Evolutionary conservation across 2,329 filamentous ascomycete species (phyloP), one percentile per base, ranked within the genome.

Genomic region (Biscogniauxia mediterranea): DNA sequence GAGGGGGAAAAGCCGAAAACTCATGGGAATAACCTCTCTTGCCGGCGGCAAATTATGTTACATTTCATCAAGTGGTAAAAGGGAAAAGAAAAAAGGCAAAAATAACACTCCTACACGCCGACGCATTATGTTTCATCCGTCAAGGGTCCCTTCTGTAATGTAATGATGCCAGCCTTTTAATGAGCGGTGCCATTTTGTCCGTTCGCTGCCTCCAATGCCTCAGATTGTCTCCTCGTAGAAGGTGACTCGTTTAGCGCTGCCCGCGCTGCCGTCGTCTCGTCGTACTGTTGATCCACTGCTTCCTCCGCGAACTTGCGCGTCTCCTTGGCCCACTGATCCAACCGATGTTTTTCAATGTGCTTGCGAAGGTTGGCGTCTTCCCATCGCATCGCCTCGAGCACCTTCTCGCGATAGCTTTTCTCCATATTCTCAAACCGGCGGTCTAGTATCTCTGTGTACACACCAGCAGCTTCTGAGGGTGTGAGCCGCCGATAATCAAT

Each of bases 311-410:
- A 67, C 52, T 68, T 71, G 32, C 66, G 64, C 13, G 69, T 69
- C 59, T 72, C 71, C 60, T 68, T 68, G 7, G 79, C 75, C 91
- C 93, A 96, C 59, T 89, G 82, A 6, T 87, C 85, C 11, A 97
- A 81, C 46, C 87, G 83, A 61, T 86, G 82, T 73, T 88, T 88
- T 59, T 89, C 84, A 20, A 95, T 80, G 71, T 86, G 86, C 56
- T 82, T 81, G 56, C 81, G 78, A 49, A 97, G 80, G 11, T 84
- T 72, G 62, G 83, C 81, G 70, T 94, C 90, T 76, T 97, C 93
- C 60, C 82, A 81, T 60, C 85, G 80, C 78, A 95, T 89, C 61
- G 92, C 91, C 25, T 87, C 84, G 26, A 89, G 77, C 61, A 96
- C 83, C 60, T 87, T 88, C 60, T 86, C 81, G 61, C 87, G 83